Percentiles rank a stretch among this genome's conserved stretches.
phyloP scores from a whole-genome alignment of 331 rosid genomes.

The Malus hybrid region DNA sequence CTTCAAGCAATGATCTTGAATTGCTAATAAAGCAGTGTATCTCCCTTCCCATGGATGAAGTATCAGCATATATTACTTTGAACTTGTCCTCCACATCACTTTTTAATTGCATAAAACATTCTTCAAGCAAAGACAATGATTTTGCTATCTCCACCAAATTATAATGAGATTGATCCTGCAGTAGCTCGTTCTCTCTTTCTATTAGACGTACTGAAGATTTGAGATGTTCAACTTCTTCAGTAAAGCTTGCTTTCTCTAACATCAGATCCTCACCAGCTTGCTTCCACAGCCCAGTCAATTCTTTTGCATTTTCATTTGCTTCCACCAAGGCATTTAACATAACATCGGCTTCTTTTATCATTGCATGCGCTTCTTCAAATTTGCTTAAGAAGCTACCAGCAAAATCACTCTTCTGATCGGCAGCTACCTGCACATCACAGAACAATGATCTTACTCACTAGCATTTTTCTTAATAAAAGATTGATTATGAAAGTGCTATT shows the following conservation, averaged over 20 bases:
- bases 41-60: conserved; percentile 36
- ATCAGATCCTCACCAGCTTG: conserved; percentile 53
- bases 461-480: not conserved
- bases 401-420: conserved; percentile 20
- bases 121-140: conserved; percentile 52
- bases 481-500: not conserved
- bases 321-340: conserved; percentile 68
- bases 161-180: conserved; percentile 44
- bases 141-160: conserved; percentile 50
- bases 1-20: conserved; percentile 55
- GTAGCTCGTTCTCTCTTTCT: conserved; percentile 49
- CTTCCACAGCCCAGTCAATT: conserved; percentile 55
- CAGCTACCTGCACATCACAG: conserved; percentile 39
- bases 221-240: conserved; percentile 54
- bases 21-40: conserved; percentile 32
- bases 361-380: conserved; percentile 71
- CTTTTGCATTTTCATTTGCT: conserved; percentile 72
- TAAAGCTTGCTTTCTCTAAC: conserved; percentile 52
- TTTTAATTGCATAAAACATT: conserved; percentile 52
- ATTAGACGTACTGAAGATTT: conserved; percentile 35
- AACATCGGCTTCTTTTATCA: conserved; percentile 75
- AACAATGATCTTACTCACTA: not conserved
- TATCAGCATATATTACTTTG: conserved; percentile 34
- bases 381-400: conserved; percentile 42
- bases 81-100: conserved; percentile 51